A percentile compares a stretch with the other conserved stretches of the same genome.
Evolutionary conservation across 1,284 basidiomycete species (phyloP).

Genomic region (Ganoderma lingzhi): DNA sequence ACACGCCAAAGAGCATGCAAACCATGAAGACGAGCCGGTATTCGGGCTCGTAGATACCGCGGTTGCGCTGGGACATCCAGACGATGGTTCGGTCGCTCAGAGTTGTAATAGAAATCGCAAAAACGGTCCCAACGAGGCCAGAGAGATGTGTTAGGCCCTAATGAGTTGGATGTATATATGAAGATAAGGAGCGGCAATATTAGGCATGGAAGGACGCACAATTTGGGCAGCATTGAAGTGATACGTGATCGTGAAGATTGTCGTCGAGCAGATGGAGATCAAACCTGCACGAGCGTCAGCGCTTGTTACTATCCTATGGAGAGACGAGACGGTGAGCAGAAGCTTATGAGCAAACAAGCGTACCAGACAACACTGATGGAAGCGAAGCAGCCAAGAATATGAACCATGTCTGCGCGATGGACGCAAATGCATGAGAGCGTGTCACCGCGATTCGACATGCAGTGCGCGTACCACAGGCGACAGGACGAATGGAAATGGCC

Average conservation of each 20-base stretch:
- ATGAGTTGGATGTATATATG: no score
- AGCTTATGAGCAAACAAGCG: constrained; percentile 14
- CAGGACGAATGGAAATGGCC: constrained; percentile 50
- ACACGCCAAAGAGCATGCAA: constrained; percentile 52
- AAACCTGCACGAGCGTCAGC: constrained; percentile 40
- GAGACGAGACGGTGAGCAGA: no score
- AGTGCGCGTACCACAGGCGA: constrained; percentile 47
- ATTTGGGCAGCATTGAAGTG: constrained; percentile 49
- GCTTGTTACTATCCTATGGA: neutral
- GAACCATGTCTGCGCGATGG: constrained; percentile 44
- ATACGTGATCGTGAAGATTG: constrained; percentile 52
- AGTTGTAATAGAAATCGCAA: constrained; percentile 48
- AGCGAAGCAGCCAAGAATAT: constrained; percentile 48
- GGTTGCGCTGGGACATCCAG: constrained; percentile 51
- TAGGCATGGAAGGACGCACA: neutral
- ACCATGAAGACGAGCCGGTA: constrained; percentile 52
- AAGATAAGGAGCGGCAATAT: neutral
- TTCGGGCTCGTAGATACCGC: constrained; percentile 56
- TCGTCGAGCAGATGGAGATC: constrained; percentile 51
- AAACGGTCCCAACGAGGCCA: constrained; percentile 50
- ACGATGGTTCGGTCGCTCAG: constrained; percentile 50
- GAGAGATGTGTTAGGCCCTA: constrained; percentile 51
- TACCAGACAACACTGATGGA: constrained; percentile 53
- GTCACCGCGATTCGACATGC: neutral
- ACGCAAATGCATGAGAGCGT: neutral